Conservation (phyloP, 2,329 filamentous ascomycete genomes). For the Arthrobotrys sinensis region DNA sequence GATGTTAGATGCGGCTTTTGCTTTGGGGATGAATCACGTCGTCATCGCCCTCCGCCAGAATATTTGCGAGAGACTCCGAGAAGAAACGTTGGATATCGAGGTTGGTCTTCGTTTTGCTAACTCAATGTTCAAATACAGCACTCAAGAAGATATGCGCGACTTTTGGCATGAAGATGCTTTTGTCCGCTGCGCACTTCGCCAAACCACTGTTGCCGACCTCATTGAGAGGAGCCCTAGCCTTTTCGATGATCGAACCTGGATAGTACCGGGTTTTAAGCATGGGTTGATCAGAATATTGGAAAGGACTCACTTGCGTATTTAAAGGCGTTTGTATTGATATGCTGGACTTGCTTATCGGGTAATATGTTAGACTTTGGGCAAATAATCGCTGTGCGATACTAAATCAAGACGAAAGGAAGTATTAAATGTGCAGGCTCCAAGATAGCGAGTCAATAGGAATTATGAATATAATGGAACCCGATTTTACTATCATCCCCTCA, state of each 20-base stretch:
- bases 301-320: not conserved
- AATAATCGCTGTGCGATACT: no score
- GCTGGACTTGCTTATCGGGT: no score
- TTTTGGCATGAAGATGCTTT: constrained; percentile 32
- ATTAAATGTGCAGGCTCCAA: no score
- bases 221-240: not conserved
- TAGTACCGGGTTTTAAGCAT: constrained; percentile 1
- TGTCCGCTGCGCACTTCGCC: constrained; percentile 10
- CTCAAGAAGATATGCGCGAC: not conserved
- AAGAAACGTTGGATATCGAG: not conserved
- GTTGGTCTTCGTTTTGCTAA: constrained; percentile 27
- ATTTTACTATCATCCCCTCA: no score
- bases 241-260: constrained; percentile 14
- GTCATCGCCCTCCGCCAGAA: not conserved
- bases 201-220: not conserved
- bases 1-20: constrained; percentile 7
- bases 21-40: constrained; percentile 7
- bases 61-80: not conserved
- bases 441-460: no score
- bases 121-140: constrained; percentile 7
- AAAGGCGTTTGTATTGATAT: not conserved
- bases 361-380: no score
- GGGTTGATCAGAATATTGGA: not conserved
- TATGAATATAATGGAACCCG: no score
- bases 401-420: no score